Base-by-base conservation (phyloP, 1,139 yeast genomes). In the Debaryomyces subglobosus region DNA sequence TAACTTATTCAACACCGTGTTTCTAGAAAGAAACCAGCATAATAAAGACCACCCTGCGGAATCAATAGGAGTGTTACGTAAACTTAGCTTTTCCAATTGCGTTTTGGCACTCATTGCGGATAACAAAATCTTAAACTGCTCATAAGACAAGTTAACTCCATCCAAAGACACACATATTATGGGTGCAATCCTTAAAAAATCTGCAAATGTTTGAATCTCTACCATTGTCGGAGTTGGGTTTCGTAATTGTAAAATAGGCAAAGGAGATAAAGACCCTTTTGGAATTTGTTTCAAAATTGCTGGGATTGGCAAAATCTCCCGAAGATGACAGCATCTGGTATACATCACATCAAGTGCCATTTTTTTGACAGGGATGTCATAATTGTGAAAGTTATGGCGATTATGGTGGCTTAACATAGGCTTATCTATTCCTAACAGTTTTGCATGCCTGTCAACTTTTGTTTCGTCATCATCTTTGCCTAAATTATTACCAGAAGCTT, bases 211-310 rank as follows among this genome's bases (percentile, higher is more conserved):
- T 54, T 85, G 77, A 33, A 87, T 78, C 61, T 87, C 95, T 40
- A 86, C 81, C 75, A 85, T 71, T 0, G 92, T 84, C 1, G 95
- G 95, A 30, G 79, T 72, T 3, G 94, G 91, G 54, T 87, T 87
- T 53, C 87, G 72, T 45, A 87, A 62, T 56, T 84, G 90, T 44
- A 87, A 62, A 2, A 81, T 54, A 0, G 90, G 84, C 16, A 87
- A 72, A 2, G 92, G 89, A 15, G 86, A 88, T 53, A 82, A 77
- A 0, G 89, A 79, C 0, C 87, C 89, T 47, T 81, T 75, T 12
- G 89, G 89, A 47, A 87, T 74, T 59, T 87, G 95, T 58, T 85
- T 85, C 50, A 86, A 62, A 10, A 89, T 86, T 0, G 92, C 89
- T 2, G 94, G 89, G 44, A 86, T 85, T 0, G 92, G 91, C 25